These are phyloP conservation scores for Penicillium sp. DNA, from an alignment of 2,329 filamentous ascomycete species.

Conservation along the genomic window DNA sequence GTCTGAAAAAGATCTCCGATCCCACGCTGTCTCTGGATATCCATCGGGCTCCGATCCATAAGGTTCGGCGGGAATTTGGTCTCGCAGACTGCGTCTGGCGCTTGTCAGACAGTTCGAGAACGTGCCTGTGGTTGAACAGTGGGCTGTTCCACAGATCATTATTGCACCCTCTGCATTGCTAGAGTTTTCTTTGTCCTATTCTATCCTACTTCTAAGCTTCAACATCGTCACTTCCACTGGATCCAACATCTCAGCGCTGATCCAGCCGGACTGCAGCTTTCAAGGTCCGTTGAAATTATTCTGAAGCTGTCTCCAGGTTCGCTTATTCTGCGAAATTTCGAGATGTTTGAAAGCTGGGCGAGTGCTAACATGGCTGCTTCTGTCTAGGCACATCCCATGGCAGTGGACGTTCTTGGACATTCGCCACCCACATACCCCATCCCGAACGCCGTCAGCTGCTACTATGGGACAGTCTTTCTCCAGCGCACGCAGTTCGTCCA, in stretches of 20 bases:
- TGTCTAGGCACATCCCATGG: constrained; percentile 23
- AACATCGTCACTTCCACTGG: constrained; percentile 2
- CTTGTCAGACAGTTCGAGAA: constrained; percentile 14
- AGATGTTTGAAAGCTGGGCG: not conserved
- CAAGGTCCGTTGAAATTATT: not conserved
- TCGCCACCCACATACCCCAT: constrained; percentile 13
- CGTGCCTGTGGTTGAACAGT: constrained; percentile 10
- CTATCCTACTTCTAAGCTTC: constrained; percentile 1
- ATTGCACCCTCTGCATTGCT: not conserved
- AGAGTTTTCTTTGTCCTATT: constrained; percentile 9
- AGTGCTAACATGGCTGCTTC: constrained; percentile 9
- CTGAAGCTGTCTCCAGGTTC: constrained; percentile 1
- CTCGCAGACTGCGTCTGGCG: constrained; percentile 12
- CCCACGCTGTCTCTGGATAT: no score
- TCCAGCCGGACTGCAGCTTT: not conserved
- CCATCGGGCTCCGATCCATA: constrained; percentile 2
- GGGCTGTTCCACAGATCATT: constrained; percentile 5
- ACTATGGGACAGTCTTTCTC: constrained; percentile 44
- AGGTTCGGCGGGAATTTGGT: constrained; percentile 16
- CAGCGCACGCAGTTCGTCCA: constrained; percentile 34
- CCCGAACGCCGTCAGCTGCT: constrained; percentile 19
- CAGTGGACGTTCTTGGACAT: constrained; percentile 26
- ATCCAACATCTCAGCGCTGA: not conserved
- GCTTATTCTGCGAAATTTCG: not conserved
- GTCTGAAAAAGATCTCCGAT: no score